phyloP scores from a whole-genome alignment of 2,329 filamentous ascomycete species.

The Curvularia sp. region DNA sequence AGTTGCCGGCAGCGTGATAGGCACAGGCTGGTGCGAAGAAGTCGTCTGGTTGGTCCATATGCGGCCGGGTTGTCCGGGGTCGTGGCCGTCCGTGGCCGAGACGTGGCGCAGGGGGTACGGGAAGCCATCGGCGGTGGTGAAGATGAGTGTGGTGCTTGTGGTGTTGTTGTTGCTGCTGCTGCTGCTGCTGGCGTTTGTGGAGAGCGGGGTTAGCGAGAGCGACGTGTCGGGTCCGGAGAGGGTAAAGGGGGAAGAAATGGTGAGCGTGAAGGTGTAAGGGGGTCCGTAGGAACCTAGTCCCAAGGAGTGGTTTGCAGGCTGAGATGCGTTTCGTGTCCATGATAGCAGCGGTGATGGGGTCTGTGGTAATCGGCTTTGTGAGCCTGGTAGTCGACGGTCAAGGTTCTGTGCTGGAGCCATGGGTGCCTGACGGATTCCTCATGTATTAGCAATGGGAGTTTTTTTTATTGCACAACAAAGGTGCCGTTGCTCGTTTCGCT shows the following conservation, averaged over 20 bases:
- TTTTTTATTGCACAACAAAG: not conserved
- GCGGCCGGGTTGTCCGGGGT: conserved; percentile 58
- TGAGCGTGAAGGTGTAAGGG: conserved; percentile 55
- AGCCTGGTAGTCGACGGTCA: conserved; percentile 44
- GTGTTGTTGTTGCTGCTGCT: not conserved
- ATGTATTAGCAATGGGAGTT: not conserved
- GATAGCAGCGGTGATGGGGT: conserved; percentile 35
- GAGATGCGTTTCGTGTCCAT: conserved; percentile 39
- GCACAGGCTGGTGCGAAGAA: conserved; percentile 56
- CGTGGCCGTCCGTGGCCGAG: conserved; percentile 54
- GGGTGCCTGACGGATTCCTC: conserved; percentile 24
- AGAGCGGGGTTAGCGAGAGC: conserved; percentile 46
- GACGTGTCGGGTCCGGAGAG: conserved; percentile 56
- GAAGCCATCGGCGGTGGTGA: conserved; percentile 50
- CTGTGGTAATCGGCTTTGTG: conserved; percentile 8
- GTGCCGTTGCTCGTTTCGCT: not conserved
- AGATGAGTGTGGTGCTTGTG: conserved; percentile 50
- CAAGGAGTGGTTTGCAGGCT: conserved; percentile 26
- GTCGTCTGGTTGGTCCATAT: conserved; percentile 61
- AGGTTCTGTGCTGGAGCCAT: conserved; percentile 56
- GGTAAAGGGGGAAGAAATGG: conserved; percentile 53
- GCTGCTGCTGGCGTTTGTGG: conserved; percentile 19
- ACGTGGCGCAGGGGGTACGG: conserved; percentile 60
- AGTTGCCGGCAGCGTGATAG: conserved; percentile 42
- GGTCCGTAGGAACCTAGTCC: conserved; percentile 55